Base-by-base conservation (phyloP, 257 asterid species). In the Agastache rugosa region DNA sequence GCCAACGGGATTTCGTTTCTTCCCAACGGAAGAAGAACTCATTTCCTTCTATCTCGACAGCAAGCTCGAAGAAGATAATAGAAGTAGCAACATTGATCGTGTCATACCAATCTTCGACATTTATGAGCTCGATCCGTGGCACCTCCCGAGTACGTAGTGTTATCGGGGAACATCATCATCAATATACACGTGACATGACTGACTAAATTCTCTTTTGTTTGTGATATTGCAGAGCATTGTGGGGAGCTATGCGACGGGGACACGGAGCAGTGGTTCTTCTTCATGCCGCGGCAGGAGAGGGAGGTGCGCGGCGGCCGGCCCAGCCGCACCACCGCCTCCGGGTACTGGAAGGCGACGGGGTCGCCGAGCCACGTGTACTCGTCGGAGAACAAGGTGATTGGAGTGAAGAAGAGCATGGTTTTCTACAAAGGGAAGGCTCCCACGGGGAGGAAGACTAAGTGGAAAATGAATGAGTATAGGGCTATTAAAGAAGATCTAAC, bases 291-390 rank as follows among this genome's bases (percentile, higher is more conserved):
- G 68, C 89, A 84, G 62, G 91, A 89, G 69, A 82, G 92, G 42
- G 94, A 89, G 39, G 92, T 83, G 2, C 89, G 88, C 3, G 94
- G 96, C 1, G 97, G 96, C 48, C 80, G 89, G 74, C 90, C 96
- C 7, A 83, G 85, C 51, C 87, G 97, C 51, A 88, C 90, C 37
- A 91, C 97, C 0, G 75, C 34, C 34, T 67, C 85, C n/a, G 96
- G 97, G 2, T 91, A 89, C 80, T 91, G 97, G 97, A 91, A 91
- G 75, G 96, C 96, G 51, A 91, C 97, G 7, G 97, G 97, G 19
- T 87, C 97, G 0, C 97, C 94, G 16, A 81, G 83, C 31, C 76
- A 91, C 69, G 97, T 91, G 22, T 88, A 87, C 77, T 89, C 97
- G 58, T 72, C 90, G 16, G 78, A 77, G 3, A 73, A 67, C 19